phyloP scores from a whole-genome alignment of 2,329 filamentous ascomycete species.

The Fusarium sublunatum region DNA sequence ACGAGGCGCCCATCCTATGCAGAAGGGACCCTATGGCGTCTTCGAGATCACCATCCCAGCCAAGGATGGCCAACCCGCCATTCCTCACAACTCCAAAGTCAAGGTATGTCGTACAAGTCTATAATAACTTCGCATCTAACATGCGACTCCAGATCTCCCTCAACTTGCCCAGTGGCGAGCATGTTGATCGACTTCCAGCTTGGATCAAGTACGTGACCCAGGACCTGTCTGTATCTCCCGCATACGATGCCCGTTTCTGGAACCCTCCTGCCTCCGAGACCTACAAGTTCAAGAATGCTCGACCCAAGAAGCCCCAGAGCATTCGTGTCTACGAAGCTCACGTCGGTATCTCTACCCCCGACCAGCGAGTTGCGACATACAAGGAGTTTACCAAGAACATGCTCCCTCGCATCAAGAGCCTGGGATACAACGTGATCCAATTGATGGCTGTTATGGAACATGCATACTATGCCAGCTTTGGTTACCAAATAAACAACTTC shows the following conservation, averaged over 20 bases:
- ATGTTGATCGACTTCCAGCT: slow-evolving; percentile 87
- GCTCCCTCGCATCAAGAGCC: slow-evolving; percentile 86
- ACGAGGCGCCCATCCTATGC: slow-evolving; percentile 85
- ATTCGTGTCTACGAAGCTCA: slow-evolving; percentile 98
- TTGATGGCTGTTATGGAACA: slow-evolving; percentile 99
- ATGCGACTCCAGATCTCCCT: slow-evolving; percentile 75
- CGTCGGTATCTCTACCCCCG: slow-evolving; percentile 94
- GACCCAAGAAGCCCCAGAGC: slow-evolving; percentile 85
- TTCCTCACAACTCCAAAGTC: slow-evolving; percentile 93
- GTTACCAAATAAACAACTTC: slow-evolving; percentile 99
- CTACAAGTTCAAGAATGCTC: slow-evolving; percentile 85
- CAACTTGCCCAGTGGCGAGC: slow-evolving; percentile 80
- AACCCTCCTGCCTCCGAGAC: slow-evolving; percentile 82
- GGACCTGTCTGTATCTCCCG: slow-evolving; percentile 86
- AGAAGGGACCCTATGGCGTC: slow-evolving; percentile 83
- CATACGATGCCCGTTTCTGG: slow-evolving; percentile 97
- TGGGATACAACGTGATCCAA: slow-evolving; percentile 98
- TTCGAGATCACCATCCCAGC: slow-evolving; percentile 85
- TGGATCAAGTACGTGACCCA: slow-evolving; percentile 99
- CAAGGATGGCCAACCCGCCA: slow-evolving; percentile 77
- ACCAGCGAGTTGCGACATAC: slow-evolving; percentile 89
- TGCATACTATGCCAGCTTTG: slow-evolving; percentile 98
- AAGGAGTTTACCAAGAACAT: slow-evolving; percentile 96
- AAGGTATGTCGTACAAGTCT: slow-evolving; percentile 70
- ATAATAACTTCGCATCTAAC: slow-evolving; percentile 13